Base-by-base conservation (phyloP, 345 rosid genomes). In the Angophora floribunda region DNA sequence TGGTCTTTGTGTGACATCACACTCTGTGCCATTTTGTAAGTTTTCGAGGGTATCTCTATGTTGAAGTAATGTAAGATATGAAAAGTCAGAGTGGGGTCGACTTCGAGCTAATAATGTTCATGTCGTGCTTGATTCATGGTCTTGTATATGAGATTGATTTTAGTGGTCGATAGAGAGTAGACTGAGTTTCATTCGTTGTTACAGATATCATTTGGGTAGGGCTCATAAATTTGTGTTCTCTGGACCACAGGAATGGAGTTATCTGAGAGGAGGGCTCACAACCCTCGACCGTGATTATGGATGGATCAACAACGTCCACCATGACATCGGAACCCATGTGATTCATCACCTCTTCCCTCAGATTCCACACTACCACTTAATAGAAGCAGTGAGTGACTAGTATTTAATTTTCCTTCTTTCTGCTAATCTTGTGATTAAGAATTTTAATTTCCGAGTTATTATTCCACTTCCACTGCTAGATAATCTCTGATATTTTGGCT, bases 321-420 rank as follows among this genome's bases (percentile, higher is more conserved):
- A 97, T 80, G 99, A 97, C 85, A 97, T 97, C 47, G 99, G 99
- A 84, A 97, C 99, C 41, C 99, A 97, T 92, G 99, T 97, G 86
- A 91, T 97, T 67, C 99, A 97, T 89, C 99, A 97, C 88, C 96
- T 96, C 82, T 97, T 97, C 94, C 99, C 99, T 19, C 99, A 97
- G 90, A 97, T 97, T 94, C 99, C 99, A 50, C 99, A 97, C 90
- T 97, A 97, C 84, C 96, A 96, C 91, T 93, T 97, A 87, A 87
- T 95, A 32, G 99, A 97, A 94, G 99, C 99, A 10, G 99, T 97
- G 79, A 93, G 94, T 89, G 78, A 41, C 57, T 49, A 44, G 65
- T 51, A 75, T 49, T 32, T 52, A 52, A 14, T 30, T 47, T 85
- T 50, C 86, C 55, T 85, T 85, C 86, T 51, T n/a, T 49, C 51